Evolutionary conservation across 495 filamentous ascomycete genomes (phyloP).

Genomic region (Cercophora scortea): DNA sequence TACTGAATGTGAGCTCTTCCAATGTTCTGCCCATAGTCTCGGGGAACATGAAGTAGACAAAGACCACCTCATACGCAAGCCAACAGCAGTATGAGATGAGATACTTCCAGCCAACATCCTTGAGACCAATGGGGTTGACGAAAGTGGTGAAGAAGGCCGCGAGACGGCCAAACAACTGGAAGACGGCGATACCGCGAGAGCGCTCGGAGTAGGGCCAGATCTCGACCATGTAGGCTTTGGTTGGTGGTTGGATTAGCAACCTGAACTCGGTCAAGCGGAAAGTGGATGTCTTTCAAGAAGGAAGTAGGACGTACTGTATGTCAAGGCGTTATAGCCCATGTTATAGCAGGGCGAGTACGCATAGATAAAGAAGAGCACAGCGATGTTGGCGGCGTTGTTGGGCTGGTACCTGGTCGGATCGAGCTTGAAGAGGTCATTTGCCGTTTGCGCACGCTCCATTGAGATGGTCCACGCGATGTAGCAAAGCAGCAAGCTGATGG

Average conservation of each 20-base stretch:
- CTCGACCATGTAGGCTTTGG: conserved; percentile 53
- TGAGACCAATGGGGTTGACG: conserved; percentile 60
- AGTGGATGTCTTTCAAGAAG: no score
- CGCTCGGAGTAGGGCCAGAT: conserved; percentile 56
- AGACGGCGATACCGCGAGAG: conserved; percentile 53
- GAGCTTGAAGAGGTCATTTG: conserved; percentile 21
- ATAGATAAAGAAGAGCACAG: conserved; percentile 54
- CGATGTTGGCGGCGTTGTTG: conserved; percentile 34
- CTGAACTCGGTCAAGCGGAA: background rate
- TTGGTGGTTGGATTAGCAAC: background rate
- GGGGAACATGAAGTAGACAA: conserved; percentile 59
- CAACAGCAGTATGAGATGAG: conserved; percentile 45
- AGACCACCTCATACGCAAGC: conserved; percentile 47
- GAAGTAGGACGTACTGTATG: conserved; percentile 43
- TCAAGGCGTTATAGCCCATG: conserved; percentile 61
- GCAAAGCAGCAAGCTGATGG: conserved; percentile 41
- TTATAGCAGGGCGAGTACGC: conserved; percentile 57
- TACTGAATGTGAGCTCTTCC: conserved; percentile 58
- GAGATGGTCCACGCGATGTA: conserved; percentile 55
- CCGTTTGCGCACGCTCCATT: conserved; percentile 43
- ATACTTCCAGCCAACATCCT: conserved; percentile 52
- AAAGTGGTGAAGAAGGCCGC: conserved; percentile 45
- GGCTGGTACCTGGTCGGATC: background rate
- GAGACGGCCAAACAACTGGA: conserved; percentile 52
- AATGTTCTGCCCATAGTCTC: conserved; percentile 55